Conservation (phyloP, 1,284 basidiomycete species). For the Abortiporus biennis region DNA sequence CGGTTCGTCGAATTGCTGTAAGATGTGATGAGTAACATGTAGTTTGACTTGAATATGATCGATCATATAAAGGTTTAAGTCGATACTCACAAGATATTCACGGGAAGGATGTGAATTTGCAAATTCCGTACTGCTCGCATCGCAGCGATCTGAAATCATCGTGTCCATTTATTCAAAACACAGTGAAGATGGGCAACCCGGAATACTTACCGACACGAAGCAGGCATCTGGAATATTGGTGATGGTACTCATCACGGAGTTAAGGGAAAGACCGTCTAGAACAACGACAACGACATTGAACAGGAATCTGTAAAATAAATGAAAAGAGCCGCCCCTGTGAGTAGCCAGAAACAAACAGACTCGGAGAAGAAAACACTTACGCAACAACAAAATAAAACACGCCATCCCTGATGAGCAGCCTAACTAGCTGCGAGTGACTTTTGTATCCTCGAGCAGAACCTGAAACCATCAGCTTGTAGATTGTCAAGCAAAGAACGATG, state of each 20-base stretch:
- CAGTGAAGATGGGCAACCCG: neutral
- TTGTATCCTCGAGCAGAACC: too few species aligned
- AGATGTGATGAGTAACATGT: neutral
- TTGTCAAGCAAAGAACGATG: constrained; percentile 1
- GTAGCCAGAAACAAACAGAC: too few species aligned
- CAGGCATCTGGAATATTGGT: constrained; percentile 70
- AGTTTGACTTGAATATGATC: too few species aligned
- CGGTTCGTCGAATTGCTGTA: constrained; percentile 1
- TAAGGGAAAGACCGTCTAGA: constrained; percentile 68
- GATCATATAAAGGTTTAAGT: constrained; percentile 11
- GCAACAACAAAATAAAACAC: too few species aligned
- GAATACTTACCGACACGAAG: constrained; percentile 47
- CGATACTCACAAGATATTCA: constrained; percentile 49
- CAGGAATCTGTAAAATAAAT: neutral
- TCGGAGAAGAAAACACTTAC: too few species aligned
- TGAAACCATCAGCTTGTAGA: too few species aligned
- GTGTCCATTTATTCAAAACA: neutral
- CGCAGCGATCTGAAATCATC: constrained; percentile 69
- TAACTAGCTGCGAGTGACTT: too few species aligned
- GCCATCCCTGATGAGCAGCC: too few species aligned
- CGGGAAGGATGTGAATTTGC: constrained; percentile 46
- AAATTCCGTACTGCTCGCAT: constrained; percentile 63
- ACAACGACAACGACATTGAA: constrained; percentile 26
- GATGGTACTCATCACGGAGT: constrained; percentile 73
- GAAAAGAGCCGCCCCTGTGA: too few species aligned